Percentiles rank a stretch among this genome's conserved stretches.
These are phyloP conservation scores for Violaceomyces palustris DNA, from an alignment of 1,284 basidiomycete species.

Conservation along the genomic window DNA sequence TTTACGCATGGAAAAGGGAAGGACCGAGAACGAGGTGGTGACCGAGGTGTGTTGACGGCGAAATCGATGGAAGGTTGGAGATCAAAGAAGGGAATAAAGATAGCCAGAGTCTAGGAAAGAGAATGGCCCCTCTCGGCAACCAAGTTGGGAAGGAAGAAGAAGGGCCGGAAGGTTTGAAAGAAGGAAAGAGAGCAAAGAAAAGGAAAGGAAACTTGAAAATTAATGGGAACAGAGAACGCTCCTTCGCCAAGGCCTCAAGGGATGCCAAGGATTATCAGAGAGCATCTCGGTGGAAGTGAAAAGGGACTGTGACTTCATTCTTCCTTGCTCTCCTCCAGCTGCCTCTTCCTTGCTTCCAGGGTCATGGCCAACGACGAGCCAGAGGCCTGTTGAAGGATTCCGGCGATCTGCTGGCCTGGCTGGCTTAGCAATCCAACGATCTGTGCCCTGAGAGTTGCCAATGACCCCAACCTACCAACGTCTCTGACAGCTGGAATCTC, in stretches of 20 bases:
- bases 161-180: neutral
- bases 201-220: neutral
- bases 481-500: slow-evolving; percentile 36
- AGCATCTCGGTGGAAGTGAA: no score
- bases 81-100: no score
- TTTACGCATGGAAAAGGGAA: no score
- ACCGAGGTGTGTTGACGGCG: no score
- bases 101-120: no score
- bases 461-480: slow-evolving; percentile 30
- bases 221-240: neutral
- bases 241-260: no score
- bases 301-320: no score
- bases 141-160: no score
- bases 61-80: no score
- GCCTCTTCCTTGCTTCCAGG: slow-evolving; percentile 39
- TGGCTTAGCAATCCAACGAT: slow-evolving; percentile 45
- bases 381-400: slow-evolving; percentile 36
- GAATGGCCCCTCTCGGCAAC: no score
- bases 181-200: neutral
- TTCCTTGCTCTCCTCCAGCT: slow-evolving; percentile 33
- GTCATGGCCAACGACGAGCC: slow-evolving; percentile 39
- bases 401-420: slow-evolving; percentile 39
- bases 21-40: no score
- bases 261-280: no score
- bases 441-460: slow-evolving; percentile 40